phyloP scores from a whole-genome alignment of 2,329 filamentous ascomycete species.

The Aspergillus udagawae region DNA sequence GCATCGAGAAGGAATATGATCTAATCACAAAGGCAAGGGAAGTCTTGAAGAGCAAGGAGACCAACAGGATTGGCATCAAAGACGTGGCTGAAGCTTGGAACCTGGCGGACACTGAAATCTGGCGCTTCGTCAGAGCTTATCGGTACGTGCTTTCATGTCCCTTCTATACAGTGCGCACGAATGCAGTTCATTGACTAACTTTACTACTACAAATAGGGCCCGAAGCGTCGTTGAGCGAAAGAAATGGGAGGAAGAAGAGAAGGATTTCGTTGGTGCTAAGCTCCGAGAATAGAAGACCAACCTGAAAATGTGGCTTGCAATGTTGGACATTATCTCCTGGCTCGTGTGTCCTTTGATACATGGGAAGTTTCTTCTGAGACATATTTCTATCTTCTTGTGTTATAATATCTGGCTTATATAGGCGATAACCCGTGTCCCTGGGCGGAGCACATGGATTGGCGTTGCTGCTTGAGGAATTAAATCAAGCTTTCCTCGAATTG shows the following conservation, averaged over 20 bases:
- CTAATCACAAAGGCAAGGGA: slow-evolving; percentile 49
- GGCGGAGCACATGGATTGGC: background rate
- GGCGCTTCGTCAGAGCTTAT: slow-evolving; percentile 61
- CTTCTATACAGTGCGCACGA: too few relatives aligned
- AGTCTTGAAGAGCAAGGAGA: slow-evolving; percentile 38
- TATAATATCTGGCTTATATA: background rate
- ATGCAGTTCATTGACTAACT: background rate
- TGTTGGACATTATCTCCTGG: background rate
- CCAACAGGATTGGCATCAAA: slow-evolving; percentile 36
- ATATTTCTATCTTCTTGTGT: background rate
- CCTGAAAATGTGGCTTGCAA: background rate
- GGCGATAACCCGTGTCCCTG: too few relatives aligned
- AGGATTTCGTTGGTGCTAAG: slow-evolving; percentile 48
- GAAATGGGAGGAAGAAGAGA: slow-evolving; percentile 60
- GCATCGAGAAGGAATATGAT: slow-evolving; percentile 42
- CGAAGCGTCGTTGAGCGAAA: slow-evolving; percentile 53
- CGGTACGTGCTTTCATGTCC: slow-evolving; percentile 27
- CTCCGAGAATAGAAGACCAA: slow-evolving; percentile 12
- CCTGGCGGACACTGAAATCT: slow-evolving; percentile 60
- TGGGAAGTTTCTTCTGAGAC: background rate
- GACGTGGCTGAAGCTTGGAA: slow-evolving; percentile 53
- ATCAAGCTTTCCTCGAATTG: background rate
- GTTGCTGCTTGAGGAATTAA: background rate
- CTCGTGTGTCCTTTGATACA: background rate
- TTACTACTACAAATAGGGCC: slow-evolving; percentile 37